Conservation (phyloP, 345 rosid species). For the Eucalyptus pumila region DNA sequence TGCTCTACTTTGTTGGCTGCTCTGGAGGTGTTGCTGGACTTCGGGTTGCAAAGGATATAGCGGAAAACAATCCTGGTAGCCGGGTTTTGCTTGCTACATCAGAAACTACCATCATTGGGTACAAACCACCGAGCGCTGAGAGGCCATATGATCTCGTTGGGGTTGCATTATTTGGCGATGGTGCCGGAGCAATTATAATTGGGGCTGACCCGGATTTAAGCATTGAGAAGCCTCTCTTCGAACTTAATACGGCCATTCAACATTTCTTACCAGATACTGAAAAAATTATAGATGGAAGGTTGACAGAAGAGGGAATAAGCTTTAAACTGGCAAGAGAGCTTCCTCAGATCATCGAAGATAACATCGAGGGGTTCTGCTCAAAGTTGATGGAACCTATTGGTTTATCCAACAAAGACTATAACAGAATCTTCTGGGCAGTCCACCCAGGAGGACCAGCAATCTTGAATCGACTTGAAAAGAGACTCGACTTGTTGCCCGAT, state of each 20-base stretch:
- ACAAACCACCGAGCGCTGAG: conserved; percentile 75
- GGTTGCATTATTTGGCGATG: conserved; percentile 89
- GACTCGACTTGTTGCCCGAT: conserved; percentile 59
- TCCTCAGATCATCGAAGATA: conserved; percentile 86
- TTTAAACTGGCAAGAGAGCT: conserved; percentile 86
- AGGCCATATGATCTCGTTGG: conserved; percentile 97
- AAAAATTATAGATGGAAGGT: conserved; percentile 69
- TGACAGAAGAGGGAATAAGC: conserved; percentile 88
- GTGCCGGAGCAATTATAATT: conserved; percentile 78
- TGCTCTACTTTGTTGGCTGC: conserved; percentile 86
- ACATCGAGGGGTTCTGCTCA: conserved; percentile 67
- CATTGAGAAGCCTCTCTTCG: conserved; percentile 68
- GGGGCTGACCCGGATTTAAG: conserved; percentile 54
- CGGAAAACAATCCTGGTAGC: conserved; percentile 90
- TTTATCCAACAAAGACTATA: conserved; percentile 36
- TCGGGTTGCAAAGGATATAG: conserved; percentile 90
- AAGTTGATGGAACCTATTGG: conserved; percentile 42
- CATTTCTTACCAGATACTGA: conserved; percentile 75
- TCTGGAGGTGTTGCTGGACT: conserved; percentile 96
- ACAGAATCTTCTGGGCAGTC: conserved; percentile 89
- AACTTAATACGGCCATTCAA: conserved; percentile 80
- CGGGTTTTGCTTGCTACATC: conserved; percentile 78
- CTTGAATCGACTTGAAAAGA: conserved; percentile 71
- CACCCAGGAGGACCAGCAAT: conserved; percentile 99
- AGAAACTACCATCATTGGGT: conserved; percentile 91